phyloP scores from a whole-genome alignment of 352 stramenopile species.

The Pythium apleroticum region DNA sequence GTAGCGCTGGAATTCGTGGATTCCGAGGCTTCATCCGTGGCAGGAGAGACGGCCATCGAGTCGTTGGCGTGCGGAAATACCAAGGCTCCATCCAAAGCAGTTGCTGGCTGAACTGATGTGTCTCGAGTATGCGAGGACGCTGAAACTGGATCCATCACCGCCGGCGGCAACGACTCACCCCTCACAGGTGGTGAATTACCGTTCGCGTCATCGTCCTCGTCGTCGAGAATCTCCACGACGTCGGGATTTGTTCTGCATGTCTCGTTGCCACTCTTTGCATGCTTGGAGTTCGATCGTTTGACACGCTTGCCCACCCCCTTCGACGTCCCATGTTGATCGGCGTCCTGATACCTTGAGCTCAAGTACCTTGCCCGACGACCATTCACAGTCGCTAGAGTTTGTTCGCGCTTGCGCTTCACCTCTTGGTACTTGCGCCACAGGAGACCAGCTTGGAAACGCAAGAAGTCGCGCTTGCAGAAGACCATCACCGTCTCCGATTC shows the following conservation, averaged over 20 bases:
- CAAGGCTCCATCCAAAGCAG: no score
- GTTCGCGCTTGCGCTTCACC: slow-evolving; percentile 38
- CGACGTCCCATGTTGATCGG: neutral
- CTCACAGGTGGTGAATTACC: no score
- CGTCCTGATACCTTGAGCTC: slow-evolving; percentile 23
- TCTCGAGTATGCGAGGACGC: no score
- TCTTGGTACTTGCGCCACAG: slow-evolving; percentile 79
- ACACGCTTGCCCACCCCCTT: neutral
- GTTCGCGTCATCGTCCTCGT: slow-evolving; percentile 8
- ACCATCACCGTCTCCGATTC: slow-evolving; percentile 68
- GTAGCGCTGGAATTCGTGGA: no score
- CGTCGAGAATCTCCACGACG: slow-evolving; percentile 14
- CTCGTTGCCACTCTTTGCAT: neutral
- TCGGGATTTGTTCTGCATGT: neutral
- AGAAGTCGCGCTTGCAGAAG: slow-evolving; percentile 81
- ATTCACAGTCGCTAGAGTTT: slow-evolving; percentile 19
- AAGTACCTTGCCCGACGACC: slow-evolving; percentile 24
- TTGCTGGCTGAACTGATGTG: no score
- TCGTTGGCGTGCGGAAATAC: no score
- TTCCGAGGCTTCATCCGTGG: neutral
- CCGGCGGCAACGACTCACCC: no score
- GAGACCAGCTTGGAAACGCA: slow-evolving; percentile 67
- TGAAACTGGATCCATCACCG: no score
- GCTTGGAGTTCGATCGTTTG: no score
- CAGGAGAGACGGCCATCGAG: no score